phyloP scores from a whole-genome alignment of 2,329 filamentous ascomycete genomes.

The Alternaria triticimaculans region DNA sequence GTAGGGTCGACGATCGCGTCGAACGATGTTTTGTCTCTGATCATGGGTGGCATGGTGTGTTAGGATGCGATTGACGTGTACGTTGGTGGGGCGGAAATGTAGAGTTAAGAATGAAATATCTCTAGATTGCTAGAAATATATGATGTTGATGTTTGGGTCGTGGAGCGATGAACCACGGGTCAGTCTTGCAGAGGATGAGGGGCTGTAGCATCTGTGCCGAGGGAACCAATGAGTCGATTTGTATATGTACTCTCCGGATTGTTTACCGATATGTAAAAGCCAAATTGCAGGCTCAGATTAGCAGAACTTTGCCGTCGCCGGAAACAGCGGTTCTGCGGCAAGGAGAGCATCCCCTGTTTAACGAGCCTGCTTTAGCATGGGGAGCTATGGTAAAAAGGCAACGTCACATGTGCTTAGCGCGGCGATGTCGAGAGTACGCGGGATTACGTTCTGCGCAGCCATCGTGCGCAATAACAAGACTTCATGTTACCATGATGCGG shows the following conservation, averaged over 20 bases:
- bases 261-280: not conserved
- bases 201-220: not conserved
- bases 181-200: not conserved
- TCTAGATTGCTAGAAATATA: not conserved
- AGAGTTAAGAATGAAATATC: not conserved
- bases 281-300: constrained; percentile 1
- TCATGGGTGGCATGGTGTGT: not conserved
- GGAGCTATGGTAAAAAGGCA: not conserved
- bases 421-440: not conserved
- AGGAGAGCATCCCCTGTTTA: not conserved
- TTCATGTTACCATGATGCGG: not conserved
- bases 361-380: not conserved
- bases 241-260: not conserved
- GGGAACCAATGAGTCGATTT: not conserved
- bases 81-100: not conserved
- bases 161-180: not conserved
- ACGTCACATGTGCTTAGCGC: not conserved
- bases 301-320: not conserved
- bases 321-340: not conserved
- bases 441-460: not conserved
- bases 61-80: not conserved
- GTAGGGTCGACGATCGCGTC: not conserved
- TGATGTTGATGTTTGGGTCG: not conserved
- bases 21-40: not conserved
- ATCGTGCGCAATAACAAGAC: not conserved